Evolutionary conservation across 1,284 basidiomycete genomes (phyloP), one percentile per base, ranked within the genome.

Genomic region (Ustilago trichophora): DNA sequence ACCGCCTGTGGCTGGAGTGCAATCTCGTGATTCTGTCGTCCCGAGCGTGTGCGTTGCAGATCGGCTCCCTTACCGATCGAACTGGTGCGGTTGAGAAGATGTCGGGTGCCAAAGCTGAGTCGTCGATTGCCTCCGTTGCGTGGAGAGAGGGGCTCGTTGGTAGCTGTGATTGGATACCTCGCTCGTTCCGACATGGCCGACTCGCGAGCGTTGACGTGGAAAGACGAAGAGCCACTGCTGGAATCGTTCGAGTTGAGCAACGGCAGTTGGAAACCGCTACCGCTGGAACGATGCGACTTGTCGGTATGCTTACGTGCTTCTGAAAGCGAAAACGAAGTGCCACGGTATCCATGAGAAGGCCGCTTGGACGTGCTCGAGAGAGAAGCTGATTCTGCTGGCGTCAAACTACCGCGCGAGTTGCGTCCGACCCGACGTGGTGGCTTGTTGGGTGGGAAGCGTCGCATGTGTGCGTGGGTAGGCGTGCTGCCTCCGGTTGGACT

Each of bases 51-150:
- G 10, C 59, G 59, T 26, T 59, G 46, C 59, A 69, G 25, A 34
- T 64, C 59, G 18, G 66, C 66, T 16, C 66, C 66, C 26, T 55
- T 63, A 25, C 66, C 66, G 8, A 44, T 51, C 22, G 66, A 69
- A 32, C 47, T 59, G 44, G 47, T 69, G 32, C 66, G 51, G 16
- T 51, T 34, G 15, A 64, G 37, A n/a, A n/a, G n/a, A 22, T 49
- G 46, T 4, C 38, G 27, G 1, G 58, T 57, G 12, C 65, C 65
- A 32, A 68, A 63, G 4, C 41, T 46, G 12, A 55, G 43, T 26
- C 49, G 34, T 4, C 27, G 43, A 8, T 43, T 46, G 24, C 33
- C 46, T 8, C 18, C 36, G 3, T 42, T 37, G 36, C 38, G 35
- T 16, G 22, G 31, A 15, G 44, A 10, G 16, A 1, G 31, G 3